Evolutionary conservation across 2,329 filamentous ascomycete species (phyloP).

Genomic region (Venturia nashicola): DNA sequence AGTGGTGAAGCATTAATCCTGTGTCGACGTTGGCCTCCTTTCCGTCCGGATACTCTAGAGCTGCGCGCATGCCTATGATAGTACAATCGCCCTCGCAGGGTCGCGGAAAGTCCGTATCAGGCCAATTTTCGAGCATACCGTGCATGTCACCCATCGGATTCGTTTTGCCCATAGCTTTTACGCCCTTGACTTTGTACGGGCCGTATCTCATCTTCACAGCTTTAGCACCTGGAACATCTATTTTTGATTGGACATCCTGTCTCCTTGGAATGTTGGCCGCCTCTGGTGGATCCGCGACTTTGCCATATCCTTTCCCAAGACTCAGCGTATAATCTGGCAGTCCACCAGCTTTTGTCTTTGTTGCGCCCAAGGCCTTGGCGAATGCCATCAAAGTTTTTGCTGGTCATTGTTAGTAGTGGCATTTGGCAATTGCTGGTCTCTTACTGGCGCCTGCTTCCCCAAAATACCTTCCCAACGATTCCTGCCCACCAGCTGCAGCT

Average conservation of each 20-base stretch:
- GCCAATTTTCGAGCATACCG: constrained; percentile 7
- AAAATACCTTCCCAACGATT: not conserved
- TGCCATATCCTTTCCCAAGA: constrained; percentile 3
- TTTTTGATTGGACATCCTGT: not conserved
- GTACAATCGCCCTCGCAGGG: constrained; percentile 10
- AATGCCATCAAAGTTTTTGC: not conserved
- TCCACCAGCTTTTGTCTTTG: not conserved
- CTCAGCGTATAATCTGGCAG: not conserved
- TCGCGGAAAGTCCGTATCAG: not conserved
- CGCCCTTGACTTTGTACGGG: constrained; percentile 8
- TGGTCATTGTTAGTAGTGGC: not conserved
- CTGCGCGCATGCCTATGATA: constrained; percentile 7
- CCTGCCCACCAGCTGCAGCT: not conserved
- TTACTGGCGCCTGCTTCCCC: not conserved
- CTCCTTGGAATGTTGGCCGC: constrained; percentile 2
- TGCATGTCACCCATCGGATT: not conserved
- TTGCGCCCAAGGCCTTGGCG: not conserved
- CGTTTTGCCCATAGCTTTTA: constrained; percentile 4
- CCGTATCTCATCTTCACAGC: constrained; percentile 9
- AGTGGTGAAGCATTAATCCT: constrained; percentile 9
- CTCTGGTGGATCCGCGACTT: constrained; percentile 3
- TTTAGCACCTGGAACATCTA: constrained; percentile 1
- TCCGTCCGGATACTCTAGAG: constrained; percentile 7
- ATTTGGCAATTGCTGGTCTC: not conserved
- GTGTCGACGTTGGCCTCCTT: constrained; percentile 6